Evolutionary conservation across 805 yeast genomes (phyloP).

Genomic region (Kazachstania martiniae): DNA sequence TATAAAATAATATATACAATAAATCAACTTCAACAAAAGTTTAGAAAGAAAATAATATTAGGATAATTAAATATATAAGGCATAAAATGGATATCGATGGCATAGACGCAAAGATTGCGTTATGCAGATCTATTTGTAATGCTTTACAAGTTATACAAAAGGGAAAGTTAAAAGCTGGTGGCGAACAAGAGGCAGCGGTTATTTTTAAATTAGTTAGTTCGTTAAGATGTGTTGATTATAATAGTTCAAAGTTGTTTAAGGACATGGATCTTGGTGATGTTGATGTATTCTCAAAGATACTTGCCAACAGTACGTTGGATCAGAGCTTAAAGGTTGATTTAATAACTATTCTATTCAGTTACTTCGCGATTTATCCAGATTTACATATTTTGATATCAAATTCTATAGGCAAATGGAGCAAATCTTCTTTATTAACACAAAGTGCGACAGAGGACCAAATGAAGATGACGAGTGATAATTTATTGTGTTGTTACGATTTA

Average conservation of each 20-base stretch:
- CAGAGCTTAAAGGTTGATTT: background rate
- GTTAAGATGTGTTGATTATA: background rate
- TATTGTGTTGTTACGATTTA: no score
- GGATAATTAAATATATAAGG: no score
- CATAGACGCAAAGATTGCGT: no score
- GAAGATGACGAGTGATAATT: background rate
- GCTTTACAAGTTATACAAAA: no score
- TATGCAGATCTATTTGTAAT: no score
- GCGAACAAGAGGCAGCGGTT: background rate
- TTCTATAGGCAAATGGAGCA: constrained; percentile 8
- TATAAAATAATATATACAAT: no score
- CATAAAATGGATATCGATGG: no score
- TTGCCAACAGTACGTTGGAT: background rate
- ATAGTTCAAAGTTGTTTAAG: background rate
- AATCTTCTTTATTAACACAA: background rate
- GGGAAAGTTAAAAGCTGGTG: no score
- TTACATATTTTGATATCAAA: constrained; percentile 10
- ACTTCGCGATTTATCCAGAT: constrained; percentile 11
- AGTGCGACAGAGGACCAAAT: background rate
- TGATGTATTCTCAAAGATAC: no score
- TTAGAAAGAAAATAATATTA: no score
- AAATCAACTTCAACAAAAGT: no score
- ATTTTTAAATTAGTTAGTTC: background rate
- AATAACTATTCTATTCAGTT: constrained; percentile 14
- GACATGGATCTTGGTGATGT: background rate